Evolutionary conservation across 208 protist species (phyloP).

Genomic region (Phytomonas sp.): DNA sequence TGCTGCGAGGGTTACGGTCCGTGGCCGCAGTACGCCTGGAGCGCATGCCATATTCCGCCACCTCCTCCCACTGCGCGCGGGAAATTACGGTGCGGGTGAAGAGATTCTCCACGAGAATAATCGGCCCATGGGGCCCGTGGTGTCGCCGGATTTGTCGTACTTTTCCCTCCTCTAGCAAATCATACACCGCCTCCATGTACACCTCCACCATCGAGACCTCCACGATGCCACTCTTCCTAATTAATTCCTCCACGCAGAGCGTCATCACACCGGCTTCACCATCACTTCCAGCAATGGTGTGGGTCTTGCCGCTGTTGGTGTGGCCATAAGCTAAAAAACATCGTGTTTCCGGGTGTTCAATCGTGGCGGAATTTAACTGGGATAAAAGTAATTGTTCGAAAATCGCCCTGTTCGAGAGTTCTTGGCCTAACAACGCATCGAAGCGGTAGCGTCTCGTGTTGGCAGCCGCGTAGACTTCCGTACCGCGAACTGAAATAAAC

Average conservation of each 20-base stretch:
- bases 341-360: slow-evolving; percentile 61
- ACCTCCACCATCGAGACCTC: slow-evolving; percentile 86
- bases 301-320: slow-evolving; percentile 85
- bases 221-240: slow-evolving; percentile 53
- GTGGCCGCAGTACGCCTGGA: slow-evolving; percentile 79
- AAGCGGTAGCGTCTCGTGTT: slow-evolving; percentile 21
- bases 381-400: slow-evolving; percentile 52
- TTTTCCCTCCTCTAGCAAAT: slow-evolving; percentile 63
- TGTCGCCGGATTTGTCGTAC: slow-evolving; percentile 41
- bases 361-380: slow-evolving; percentile 41
- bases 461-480: slow-evolving; percentile 7
- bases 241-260: slow-evolving; percentile 57
- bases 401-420: slow-evolving; percentile 43
- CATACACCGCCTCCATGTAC: slow-evolving; percentile 75
- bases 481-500: slow-evolving; percentile 16
- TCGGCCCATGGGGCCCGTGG: slow-evolving; percentile 18
- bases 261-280: slow-evolving; percentile 65
- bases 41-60: slow-evolving; percentile 63
- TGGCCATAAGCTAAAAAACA: slow-evolving; percentile 89
- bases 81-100: slow-evolving; percentile 52
- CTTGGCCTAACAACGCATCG: slow-evolving; percentile 33
- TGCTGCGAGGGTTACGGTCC: slow-evolving; percentile 84
- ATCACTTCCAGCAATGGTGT: slow-evolving; percentile 64
- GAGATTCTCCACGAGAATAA: slow-evolving; percentile 68
- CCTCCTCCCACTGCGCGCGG: slow-evolving; percentile 57